Percentiles rank a stretch among this genome's conserved stretches.
These are phyloP conservation scores for Capronia coronata DNA, from an alignment of 2,329 filamentous ascomycete species.

Conservation along the genomic window DNA sequence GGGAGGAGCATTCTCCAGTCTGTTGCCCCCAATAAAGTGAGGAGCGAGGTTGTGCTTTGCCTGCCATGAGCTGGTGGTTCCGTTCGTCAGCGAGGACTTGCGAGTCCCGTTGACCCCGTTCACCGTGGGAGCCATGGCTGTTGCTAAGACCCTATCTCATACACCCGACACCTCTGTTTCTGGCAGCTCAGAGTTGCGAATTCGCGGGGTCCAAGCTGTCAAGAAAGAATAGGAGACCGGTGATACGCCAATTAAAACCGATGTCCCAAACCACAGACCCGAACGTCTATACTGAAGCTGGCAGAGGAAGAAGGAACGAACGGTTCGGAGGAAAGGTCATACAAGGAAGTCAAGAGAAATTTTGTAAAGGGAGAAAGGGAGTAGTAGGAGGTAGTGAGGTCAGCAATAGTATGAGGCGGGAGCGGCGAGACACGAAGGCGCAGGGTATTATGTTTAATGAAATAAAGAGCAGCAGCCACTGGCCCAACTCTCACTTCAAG, in stretches of 20 bases:
- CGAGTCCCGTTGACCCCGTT: constrained; percentile 29
- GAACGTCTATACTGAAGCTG: constrained; percentile 16
- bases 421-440: constrained; percentile 1
- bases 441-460: constrained; percentile 3
- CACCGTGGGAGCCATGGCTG: constrained; percentile 35
- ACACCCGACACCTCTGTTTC: constrained; percentile 9
- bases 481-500: not conserved
- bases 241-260: constrained; percentile 25
- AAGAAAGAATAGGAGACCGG: constrained; percentile 24
- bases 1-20: constrained; percentile 69
- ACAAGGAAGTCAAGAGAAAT: constrained; percentile 10
- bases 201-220: constrained; percentile 4
- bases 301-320: constrained; percentile 19
- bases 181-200: not conserved
- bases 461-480: not conserved
- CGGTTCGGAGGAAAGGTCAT: constrained; percentile 12
- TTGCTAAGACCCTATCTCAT: constrained; percentile 28
- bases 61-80: constrained; percentile 59
- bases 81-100: constrained; percentile 39
- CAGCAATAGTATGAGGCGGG: not conserved
- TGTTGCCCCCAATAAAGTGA: constrained; percentile 96
- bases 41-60: constrained; percentile 75
- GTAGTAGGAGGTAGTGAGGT: constrained; percentile 2
- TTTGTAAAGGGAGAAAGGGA: constrained; percentile 13
- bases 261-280: constrained; percentile 14